Percentiles rank a stretch among this genome's conserved stretches.
phyloP scores from a whole-genome alignment of 768 basidiomycete genomes.

The Pulveroboletus sp. region DNA sequence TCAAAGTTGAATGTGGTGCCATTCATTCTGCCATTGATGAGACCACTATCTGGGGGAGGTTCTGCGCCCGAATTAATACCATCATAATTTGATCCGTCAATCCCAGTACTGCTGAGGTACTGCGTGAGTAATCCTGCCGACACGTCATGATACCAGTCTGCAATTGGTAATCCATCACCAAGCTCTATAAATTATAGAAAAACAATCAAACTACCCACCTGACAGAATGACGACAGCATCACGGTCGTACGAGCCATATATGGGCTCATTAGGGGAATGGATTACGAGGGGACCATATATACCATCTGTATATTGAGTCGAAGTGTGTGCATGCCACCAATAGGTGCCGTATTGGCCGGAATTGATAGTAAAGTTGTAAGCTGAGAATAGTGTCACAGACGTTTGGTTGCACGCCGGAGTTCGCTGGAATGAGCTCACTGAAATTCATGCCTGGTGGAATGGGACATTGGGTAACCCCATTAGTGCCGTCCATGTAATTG shows the following conservation, averaged over 20 bases:
- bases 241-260: slow-evolving; percentile 33
- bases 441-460: slow-evolving; percentile 47
- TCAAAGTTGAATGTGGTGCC: slow-evolving; percentile 30
- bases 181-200: neutral
- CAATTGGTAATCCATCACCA: neutral
- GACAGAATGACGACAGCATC: slow-evolving; percentile 36
- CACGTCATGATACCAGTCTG: slow-evolving; percentile 33
- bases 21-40: slow-evolving; percentile 31
- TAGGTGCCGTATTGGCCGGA: slow-evolving; percentile 40
- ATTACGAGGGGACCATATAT: slow-evolving; percentile 45
- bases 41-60: slow-evolving; percentile 36
- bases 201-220: slow-evolving; percentile 22
- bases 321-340: slow-evolving; percentile 45
- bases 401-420: neutral
- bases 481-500: slow-evolving; percentile 45
- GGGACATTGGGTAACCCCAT: slow-evolving; percentile 46
- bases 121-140: slow-evolving; percentile 29
- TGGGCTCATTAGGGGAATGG: slow-evolving; percentile 35
- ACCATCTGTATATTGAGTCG: slow-evolving; percentile 44
- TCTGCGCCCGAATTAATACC: slow-evolving; percentile 32
- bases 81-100: slow-evolving; percentile 26
- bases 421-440: slow-evolving; percentile 19
- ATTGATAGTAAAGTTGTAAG: slow-evolving; percentile 39
- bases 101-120: slow-evolving; percentile 24
- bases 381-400: slow-evolving; percentile 5